Percentiles rank a stretch among this genome's conserved stretches.
Evolutionary conservation across 2,329 filamentous ascomycete species (phyloP).

Genomic region (Biscogniauxia mediterranea): DNA sequence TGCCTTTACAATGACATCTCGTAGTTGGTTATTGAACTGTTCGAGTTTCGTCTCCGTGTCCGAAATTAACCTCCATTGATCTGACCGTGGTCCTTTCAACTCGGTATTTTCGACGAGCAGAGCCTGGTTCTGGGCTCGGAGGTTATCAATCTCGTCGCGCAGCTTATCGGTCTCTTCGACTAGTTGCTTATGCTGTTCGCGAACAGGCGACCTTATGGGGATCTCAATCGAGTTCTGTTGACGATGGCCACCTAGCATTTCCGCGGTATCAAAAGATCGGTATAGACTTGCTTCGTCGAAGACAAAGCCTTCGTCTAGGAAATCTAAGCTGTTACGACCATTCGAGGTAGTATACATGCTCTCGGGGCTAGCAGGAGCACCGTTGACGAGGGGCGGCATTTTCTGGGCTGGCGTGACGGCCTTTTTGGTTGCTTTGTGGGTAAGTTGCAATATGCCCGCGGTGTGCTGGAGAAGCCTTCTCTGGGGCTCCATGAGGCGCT

Average conservation of each 20-base stretch:
- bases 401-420: constrained; percentile 42
- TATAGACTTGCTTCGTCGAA: constrained; percentile 81
- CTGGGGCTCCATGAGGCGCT: constrained; percentile 71
- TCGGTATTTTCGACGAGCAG: constrained; percentile 36
- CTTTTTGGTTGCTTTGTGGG: constrained; percentile 73
- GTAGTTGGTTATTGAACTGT: constrained; percentile 63
- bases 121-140: constrained; percentile 36
- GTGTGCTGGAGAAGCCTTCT: constrained; percentile 82
- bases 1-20: constrained; percentile 63
- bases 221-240: constrained; percentile 52
- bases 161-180: constrained; percentile 47
- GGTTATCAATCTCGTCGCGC: constrained; percentile 44
- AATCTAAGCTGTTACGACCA: constrained; percentile 57
- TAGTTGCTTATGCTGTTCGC: constrained; percentile 52
- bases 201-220: constrained; percentile 55
- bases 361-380: constrained; percentile 72
- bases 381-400: constrained; percentile 43
- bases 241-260: constrained; percentile 39
- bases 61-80: constrained; percentile 51
- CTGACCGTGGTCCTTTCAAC: constrained; percentile 35
- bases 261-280: constrained; percentile 63
- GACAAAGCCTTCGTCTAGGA: constrained; percentile 54
- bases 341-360: constrained; percentile 70
- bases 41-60: constrained; percentile 66
- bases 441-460: constrained; percentile 86